Evolutionary conservation across 768 basidiomycete species (phyloP).

Genomic region (Hydnomerulius pinastri): DNA sequence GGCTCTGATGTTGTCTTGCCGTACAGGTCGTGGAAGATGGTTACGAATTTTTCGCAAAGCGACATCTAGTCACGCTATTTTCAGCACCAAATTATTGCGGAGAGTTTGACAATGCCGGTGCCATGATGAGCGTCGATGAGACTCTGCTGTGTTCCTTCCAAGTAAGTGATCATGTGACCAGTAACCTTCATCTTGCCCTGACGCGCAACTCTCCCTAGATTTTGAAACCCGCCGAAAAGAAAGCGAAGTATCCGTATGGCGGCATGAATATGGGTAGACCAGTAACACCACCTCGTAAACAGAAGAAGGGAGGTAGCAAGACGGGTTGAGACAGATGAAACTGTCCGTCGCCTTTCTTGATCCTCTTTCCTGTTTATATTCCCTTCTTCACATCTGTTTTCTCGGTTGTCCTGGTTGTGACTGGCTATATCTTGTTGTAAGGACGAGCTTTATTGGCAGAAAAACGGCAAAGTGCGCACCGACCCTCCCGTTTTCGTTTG

Average conservation of each 20-base stretch:
- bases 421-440: conserved; percentile 31
- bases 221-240: conserved; percentile 98
- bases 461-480: conserved; percentile 16
- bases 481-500: conserved; percentile 8
- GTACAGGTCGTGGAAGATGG: conserved; percentile 94
- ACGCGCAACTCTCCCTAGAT: conserved; percentile 54
- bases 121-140: conserved; percentile 99
- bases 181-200: neutral
- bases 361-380: conserved; percentile 32
- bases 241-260: conserved; percentile 88
- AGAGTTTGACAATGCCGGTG: conserved; percentile 98
- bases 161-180: conserved; percentile 45
- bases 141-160: conserved; percentile 98
- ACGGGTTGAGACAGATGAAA: conserved; percentile 40
- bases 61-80: conserved; percentile 95
- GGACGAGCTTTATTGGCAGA: conserved; percentile 19
- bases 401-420: conserved; percentile 24
- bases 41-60: conserved; percentile 98
- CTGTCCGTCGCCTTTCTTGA: conserved; percentile 27
- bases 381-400: conserved; percentile 27
- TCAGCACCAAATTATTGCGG: conserved; percentile 95
- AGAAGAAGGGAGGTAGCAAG: conserved; percentile 95
- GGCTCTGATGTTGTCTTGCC: conserved; percentile 1
- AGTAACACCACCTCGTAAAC: conserved; percentile 95
- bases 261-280: conserved; percentile 86